phyloP scores from a whole-genome alignment of 805 yeast species.

The Grigorovia transvaalensis region DNA sequence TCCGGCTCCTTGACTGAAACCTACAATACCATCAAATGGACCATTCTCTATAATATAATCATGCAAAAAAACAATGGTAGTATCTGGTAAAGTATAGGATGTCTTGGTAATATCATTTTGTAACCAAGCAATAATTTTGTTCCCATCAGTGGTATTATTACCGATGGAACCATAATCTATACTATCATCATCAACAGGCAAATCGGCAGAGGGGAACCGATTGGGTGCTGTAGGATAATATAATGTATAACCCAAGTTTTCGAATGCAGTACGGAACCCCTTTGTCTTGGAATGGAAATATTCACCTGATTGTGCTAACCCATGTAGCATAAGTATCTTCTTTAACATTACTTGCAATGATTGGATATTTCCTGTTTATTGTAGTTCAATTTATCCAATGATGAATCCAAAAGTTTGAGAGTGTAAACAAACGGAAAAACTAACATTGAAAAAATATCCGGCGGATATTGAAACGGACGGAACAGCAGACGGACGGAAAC shows the following conservation, averaged over 20 bases:
- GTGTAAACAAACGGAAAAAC: neutral
- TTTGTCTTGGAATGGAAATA: conserved; percentile 77
- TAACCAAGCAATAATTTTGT: conserved; percentile 60
- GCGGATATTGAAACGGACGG: no score
- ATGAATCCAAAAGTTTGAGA: no score
- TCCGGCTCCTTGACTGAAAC: conserved; percentile 94
- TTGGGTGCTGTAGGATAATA: conserved; percentile 72
- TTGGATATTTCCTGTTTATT: neutral
- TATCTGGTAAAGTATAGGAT: conserved; percentile 25
- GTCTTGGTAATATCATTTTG: conserved; percentile 31
- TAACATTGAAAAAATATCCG: no score
- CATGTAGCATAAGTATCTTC: conserved; percentile 77
- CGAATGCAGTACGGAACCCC: conserved; percentile 66
- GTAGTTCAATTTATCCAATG: no score
- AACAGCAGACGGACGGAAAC: no score
- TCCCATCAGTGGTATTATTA: conserved; percentile 6
- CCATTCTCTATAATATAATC: conserved; percentile 46
- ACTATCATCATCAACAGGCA: conserved; percentile 44
- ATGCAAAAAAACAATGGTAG: conserved; percentile 33
- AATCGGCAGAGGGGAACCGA: conserved; percentile 45
- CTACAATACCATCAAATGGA: conserved; percentile 77
- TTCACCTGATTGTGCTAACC: conserved; percentile 75
- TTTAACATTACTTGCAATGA: conserved; percentile 13
- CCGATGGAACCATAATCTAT: conserved; percentile 13
- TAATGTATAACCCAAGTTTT: conserved; percentile 49